Conservation (phyloP, 768 basidiomycete species). For the Cystobasidium tubakii region DNA sequence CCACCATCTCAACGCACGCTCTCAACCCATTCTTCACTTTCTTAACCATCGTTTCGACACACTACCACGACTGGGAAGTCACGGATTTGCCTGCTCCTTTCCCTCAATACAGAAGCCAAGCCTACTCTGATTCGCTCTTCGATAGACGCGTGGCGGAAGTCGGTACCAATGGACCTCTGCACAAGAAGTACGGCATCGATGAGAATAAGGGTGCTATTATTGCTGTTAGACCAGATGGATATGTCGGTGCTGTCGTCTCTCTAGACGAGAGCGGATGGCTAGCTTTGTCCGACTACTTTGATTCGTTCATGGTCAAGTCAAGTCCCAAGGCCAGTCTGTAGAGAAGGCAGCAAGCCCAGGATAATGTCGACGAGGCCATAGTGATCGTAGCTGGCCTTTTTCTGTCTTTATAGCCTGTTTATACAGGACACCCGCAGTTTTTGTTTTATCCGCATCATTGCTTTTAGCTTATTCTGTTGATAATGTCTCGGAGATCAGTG, state of each 20-base stretch:
- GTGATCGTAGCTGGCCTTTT: too few species aligned
- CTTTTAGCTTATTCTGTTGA: background rate
- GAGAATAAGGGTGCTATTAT: slow-evolving; percentile 46
- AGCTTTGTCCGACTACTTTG: slow-evolving; percentile 48
- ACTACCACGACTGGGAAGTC: slow-evolving; percentile 46
- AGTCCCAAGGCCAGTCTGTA: background rate
- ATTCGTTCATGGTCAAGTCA: slow-evolving; percentile 4
- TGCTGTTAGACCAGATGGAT: slow-evolving; percentile 49
- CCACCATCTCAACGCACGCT: slow-evolving; percentile 36
- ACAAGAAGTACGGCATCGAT: slow-evolving; percentile 47
- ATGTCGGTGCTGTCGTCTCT: slow-evolving; percentile 47
- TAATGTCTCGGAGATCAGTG: background rate
- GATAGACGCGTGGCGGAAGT: slow-evolving; percentile 43
- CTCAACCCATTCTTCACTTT: slow-evolving; percentile 47
- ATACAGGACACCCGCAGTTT: background rate
- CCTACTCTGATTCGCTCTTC: slow-evolving; percentile 44
- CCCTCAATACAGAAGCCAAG: slow-evolving; percentile 39
- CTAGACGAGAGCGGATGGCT: slow-evolving; percentile 45
- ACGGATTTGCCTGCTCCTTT: slow-evolving; percentile 41
- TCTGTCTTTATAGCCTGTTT: background rate
- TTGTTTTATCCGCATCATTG: background rate
- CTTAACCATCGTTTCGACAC: slow-evolving; percentile 43
- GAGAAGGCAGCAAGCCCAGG: too few species aligned
- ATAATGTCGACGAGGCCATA: too few species aligned
- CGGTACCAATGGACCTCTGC: slow-evolving; percentile 40